phyloP scores from a whole-genome alignment of 2,329 filamentous ascomycete genomes.

The Rasamsonia emersonii region DNA sequence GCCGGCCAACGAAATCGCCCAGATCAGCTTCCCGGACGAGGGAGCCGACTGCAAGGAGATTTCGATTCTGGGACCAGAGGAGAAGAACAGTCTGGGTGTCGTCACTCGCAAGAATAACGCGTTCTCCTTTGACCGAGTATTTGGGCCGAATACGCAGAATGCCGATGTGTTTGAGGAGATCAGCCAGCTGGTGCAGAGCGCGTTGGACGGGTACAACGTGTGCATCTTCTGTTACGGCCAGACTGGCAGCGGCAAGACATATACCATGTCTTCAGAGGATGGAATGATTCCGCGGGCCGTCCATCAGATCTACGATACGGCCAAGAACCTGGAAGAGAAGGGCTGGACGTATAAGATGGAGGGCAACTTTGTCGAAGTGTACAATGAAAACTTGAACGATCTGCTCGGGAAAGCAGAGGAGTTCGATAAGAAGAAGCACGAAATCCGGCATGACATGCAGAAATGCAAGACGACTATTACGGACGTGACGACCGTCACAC shows the following conservation, averaged over 20 bases:
- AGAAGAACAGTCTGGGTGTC: constrained; percentile 69
- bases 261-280: constrained; percentile 83
- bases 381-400: constrained; percentile 95
- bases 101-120: constrained; percentile 69
- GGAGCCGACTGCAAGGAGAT: constrained; percentile 83
- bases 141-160: constrained; percentile 69
- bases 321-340: constrained; percentile 73
- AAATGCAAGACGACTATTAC: constrained; percentile 75
- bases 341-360: constrained; percentile 94
- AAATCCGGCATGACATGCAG: constrained; percentile 76
- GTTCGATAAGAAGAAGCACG: constrained; percentile 72
- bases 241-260: constrained; percentile 93
- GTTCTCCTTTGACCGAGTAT: constrained; percentile 91
- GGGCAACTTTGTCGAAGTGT: constrained; percentile 92
- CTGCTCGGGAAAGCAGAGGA: constrained; percentile 65
- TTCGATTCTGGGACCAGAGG: constrained; percentile 70
- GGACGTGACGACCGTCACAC: constrained; percentile 65
- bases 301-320: constrained; percentile 85
- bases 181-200: constrained; percentile 91
- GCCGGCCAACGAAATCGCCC: constrained; percentile 53
- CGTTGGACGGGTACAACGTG: constrained; percentile 94
- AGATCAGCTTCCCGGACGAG: constrained; percentile 68
- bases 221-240: constrained; percentile 99
- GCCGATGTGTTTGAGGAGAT: constrained; percentile 90
- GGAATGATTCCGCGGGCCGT: constrained; percentile 95